A percentile compares a stretch with the other conserved stretches of the same genome.
These are phyloP conservation scores for Alternaria burnsii DNA, from an alignment of 2,329 filamentous ascomycete genomes.

Conservation along the genomic window DNA sequence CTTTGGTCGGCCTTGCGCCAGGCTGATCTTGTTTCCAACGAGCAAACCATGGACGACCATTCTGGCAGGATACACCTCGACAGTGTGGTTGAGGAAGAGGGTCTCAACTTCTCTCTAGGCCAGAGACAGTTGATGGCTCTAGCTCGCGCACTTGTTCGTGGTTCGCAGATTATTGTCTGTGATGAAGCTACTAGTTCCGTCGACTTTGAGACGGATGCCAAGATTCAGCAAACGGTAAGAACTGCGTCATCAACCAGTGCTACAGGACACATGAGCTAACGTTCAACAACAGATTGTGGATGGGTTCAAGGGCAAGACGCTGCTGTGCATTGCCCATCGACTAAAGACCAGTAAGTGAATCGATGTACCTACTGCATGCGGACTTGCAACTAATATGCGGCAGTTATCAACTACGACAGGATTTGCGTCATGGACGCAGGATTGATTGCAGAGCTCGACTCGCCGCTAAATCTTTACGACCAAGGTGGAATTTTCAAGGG, in stretches of 20 bases:
- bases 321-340: slow-evolving; percentile 92
- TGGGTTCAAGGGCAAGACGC: slow-evolving; percentile 84
- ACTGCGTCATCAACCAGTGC: slow-evolving; percentile 26
- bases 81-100: slow-evolving; percentile 87
- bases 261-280: slow-evolving; percentile 48
- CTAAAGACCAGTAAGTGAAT: slow-evolving; percentile 68
- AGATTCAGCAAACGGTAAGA: slow-evolving; percentile 90
- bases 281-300: slow-evolving; percentile 80
- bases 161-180: slow-evolving; percentile 91
- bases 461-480: slow-evolving; percentile 76
- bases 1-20: slow-evolving; percentile 81
- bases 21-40: slow-evolving; percentile 71
- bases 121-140: slow-evolving; percentile 84
- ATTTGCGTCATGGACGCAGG: slow-evolving; percentile 97
- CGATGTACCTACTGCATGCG: background rate
- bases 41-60: slow-evolving; percentile 57
- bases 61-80: slow-evolving; percentile 80
- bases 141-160: slow-evolving; percentile 86
- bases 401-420: slow-evolving; percentile 88
- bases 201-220: slow-evolving; percentile 88
- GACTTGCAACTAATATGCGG: background rate
- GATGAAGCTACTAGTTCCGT: slow-evolving; percentile 80
- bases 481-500: slow-evolving; percentile 80
- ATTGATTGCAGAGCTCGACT: slow-evolving; percentile 84
- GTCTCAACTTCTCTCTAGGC: slow-evolving; percentile 90